Conservation (phyloP, 495 filamentous ascomycete genomes). For the Chaetomium tenue region DNA sequence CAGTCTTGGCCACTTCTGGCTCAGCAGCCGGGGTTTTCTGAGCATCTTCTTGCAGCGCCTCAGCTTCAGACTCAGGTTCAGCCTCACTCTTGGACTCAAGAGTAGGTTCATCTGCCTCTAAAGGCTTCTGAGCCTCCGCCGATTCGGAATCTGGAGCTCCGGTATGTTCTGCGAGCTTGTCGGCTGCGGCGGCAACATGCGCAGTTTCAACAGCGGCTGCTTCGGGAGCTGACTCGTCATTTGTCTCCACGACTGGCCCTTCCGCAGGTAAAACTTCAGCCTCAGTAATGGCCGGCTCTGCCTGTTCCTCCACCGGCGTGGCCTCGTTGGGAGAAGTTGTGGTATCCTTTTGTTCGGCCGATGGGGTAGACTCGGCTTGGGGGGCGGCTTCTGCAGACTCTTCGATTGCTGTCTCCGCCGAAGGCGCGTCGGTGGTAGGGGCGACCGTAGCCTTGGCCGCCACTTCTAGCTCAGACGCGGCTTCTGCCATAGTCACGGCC, state of each 20-base stretch:
- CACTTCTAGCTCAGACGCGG: conserved; percentile 7
- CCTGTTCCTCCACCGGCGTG: conserved; percentile 5
- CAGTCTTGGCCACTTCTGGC: not conserved
- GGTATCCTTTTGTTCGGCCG: not conserved
- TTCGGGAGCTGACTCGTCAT: not conserved
- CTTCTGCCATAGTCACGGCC: conserved; percentile 14
- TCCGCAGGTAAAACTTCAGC: conserved; percentile 8
- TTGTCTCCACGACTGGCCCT: not conserved
- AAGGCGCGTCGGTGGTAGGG: conserved; percentile 6
- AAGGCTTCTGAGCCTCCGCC: conserved; percentile 12
- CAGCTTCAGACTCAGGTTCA: conserved; percentile 1
- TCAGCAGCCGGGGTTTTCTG: not conserved
- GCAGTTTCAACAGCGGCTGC: not conserved
- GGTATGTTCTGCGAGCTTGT: conserved; percentile 13
- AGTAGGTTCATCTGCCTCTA: conserved; percentile 1
- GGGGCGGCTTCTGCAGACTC: conserved; percentile 4
- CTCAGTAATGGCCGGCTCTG: conserved; percentile 13
- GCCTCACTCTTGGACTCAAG: not conserved
- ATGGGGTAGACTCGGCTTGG: conserved; percentile 8
- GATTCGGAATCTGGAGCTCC: conserved; percentile 7
- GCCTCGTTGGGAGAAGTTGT: conserved; percentile 10
- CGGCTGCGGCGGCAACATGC: not conserved
- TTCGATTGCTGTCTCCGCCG: not conserved
- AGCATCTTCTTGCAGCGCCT: not conserved
- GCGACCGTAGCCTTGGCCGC: conserved; percentile 7